Evolutionary conservation across 805 yeast genomes (phyloP).

Genomic region (Ogataea nonfermentans): DNA sequence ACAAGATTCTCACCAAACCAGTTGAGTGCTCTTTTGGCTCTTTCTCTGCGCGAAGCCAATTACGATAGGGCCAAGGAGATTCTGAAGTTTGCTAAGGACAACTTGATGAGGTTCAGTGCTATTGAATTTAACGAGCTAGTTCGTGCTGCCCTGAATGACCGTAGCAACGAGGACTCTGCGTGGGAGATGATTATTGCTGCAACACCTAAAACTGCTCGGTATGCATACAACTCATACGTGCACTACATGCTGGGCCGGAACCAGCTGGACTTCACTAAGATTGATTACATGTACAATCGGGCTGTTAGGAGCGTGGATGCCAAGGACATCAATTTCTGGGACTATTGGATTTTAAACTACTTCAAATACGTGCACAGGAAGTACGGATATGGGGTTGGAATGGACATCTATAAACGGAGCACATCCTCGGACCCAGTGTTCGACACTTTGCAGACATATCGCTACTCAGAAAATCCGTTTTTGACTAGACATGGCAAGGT

Average conservation of each 20-base stretch:
- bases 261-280: constrained; percentile 25
- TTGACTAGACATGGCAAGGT: constrained; percentile 25
- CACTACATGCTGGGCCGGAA: constrained; percentile 28
- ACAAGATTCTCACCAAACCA: constrained; percentile 30
- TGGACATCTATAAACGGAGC: constrained; percentile 24
- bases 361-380: constrained; percentile 32
- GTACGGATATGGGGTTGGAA: constrained; percentile 24
- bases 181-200: constrained; percentile 30
- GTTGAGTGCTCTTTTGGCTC: constrained; percentile 30
- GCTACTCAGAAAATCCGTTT: constrained; percentile 30
- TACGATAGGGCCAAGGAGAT: constrained; percentile 31
- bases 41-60: constrained; percentile 28
- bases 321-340: constrained; percentile 31
- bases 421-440: constrained; percentile 7
- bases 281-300: constrained; percentile 23
- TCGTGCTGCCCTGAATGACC: constrained; percentile 24
- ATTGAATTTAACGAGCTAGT: constrained; percentile 34
- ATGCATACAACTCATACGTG: constrained; percentile 29
- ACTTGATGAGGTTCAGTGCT: constrained; percentile 25
- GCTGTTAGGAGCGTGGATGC: constrained; percentile 11
- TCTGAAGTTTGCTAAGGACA: constrained; percentile 26
- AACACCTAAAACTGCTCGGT: constrained; percentile 22
- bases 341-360: constrained; percentile 30
- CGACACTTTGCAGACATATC: constrained; percentile 17
- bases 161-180: constrained; percentile 19